A percentile compares a stretch with the other conserved stretches of the same genome.
Conservation (phyloP, 2,329 filamentous ascomycete genomes). For the Colletotrichum phormii region DNA sequence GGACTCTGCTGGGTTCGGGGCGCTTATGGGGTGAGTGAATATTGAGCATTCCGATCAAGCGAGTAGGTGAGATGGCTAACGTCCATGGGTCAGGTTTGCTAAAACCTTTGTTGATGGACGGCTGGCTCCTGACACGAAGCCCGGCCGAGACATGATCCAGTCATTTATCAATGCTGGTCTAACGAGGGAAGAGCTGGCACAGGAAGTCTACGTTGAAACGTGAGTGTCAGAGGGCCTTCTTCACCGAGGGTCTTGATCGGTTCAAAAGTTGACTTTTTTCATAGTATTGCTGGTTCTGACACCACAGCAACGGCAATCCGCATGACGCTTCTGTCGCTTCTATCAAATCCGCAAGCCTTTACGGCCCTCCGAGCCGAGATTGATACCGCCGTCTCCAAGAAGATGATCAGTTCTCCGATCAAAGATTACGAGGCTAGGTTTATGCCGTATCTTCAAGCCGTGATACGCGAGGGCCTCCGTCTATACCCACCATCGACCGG, state of each 20-base stretch:
- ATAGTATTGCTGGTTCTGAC: slow-evolving; percentile 49
- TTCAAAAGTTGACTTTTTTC: neutral
- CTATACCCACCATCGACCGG: slow-evolving; percentile 62
- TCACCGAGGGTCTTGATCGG: neutral
- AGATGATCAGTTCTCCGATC: slow-evolving; percentile 40
- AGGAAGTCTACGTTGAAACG: slow-evolving; percentile 42
- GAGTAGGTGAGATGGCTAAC: neutral
- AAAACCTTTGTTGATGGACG: slow-evolving; percentile 44
- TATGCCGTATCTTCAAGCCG: slow-evolving; percentile 60
- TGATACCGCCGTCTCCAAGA: slow-evolving; percentile 43
- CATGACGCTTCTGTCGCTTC: slow-evolving; percentile 61
- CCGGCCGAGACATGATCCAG: slow-evolving; percentile 46
- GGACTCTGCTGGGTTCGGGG: slow-evolving; percentile 50
- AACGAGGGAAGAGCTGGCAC: slow-evolving; percentile 42
- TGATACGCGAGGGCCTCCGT: slow-evolving; percentile 63
- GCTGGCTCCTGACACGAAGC: slow-evolving; percentile 42
- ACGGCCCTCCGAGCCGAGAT: slow-evolving; percentile 61
- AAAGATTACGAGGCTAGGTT: slow-evolving; percentile 49
- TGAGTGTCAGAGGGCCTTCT: neutral
- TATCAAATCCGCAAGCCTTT: slow-evolving; percentile 60
- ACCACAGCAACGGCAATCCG: slow-evolving; percentile 52
- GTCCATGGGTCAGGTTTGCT: slow-evolving; percentile 39
- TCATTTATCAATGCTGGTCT: slow-evolving; percentile 45
- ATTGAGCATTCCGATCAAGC: no score
- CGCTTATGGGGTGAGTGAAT: slow-evolving; percentile 38